Evolutionary conservation across 225 moss, liverwort and hornwort genomes (phyloP), one percentile per base, ranked within the genome.

Genomic region (Straminergon stramineum): DNA sequence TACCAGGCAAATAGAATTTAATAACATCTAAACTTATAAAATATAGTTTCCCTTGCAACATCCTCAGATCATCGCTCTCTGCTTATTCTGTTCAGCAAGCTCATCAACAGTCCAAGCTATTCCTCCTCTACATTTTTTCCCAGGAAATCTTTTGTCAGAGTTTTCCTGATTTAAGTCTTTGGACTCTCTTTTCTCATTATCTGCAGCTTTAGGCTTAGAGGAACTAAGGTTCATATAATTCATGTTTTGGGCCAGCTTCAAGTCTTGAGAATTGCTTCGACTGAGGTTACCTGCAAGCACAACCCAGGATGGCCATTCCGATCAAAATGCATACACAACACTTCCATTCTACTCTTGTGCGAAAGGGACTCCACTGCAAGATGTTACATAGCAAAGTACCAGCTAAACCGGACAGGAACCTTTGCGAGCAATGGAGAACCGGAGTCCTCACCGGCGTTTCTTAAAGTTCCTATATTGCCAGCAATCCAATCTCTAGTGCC

Each of bases 71-170:
- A 81, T 70, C 34, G 71, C 86, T 56, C 90, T 90, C 88, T 86
- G 91, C 91, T 90, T 89, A 62, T 75, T 90, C 60, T 90, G 87
- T 53, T 91, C 93, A 51, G 88, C 93, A 48, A 94, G 85, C 77
- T 94, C 91, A 88, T 94, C 91, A n/a, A 93, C 91, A 81, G 92
- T 89, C 94, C 94, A 94, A 55, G 94, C 92, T 66, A 92, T 92
- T 60, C 92, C 91, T 67, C 91, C 91, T 84, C 91, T 92, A 48
- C 89, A 90, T 80, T 92, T 93, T 26, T 91, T 93, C 9, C 92
- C 92, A 74, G 91, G 89, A 74, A 93, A 93, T 62, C 87, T 92
- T n/a, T 55, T 69, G 76, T 75, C 84, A 56, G 89, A 56, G 6
- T 80, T 88, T 57, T 48, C 65, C 69, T 74, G 86, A 75, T 77